Conservation (phyloP, 139 green algal genomes). For the Zygnema cylindricum region DNA sequence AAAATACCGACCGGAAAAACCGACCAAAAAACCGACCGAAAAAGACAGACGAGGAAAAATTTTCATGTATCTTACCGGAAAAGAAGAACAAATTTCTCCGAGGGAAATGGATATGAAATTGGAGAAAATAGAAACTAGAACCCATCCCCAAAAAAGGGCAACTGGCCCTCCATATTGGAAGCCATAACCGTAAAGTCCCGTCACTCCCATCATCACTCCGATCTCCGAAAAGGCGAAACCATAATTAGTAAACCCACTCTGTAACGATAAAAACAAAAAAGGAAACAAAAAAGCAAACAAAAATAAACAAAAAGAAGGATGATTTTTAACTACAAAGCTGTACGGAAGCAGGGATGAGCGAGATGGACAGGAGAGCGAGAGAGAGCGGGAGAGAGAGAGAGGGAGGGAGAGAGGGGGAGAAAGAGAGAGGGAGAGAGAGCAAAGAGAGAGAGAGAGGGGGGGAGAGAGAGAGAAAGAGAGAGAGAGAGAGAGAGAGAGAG, state of each 20-base stretch:
- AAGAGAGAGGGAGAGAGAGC: conserved; percentile 3
- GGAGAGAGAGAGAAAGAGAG: background rate
- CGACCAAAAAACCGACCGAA: too few species aligned
- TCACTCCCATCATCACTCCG: too few species aligned
- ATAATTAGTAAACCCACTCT: too few species aligned
- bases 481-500: background rate
- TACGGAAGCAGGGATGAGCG: too few species aligned
- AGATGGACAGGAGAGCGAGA: too few species aligned
- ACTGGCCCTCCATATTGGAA: conserved; percentile 65
- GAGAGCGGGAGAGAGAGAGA: background rate
- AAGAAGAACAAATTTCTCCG: conserved; percentile 65
- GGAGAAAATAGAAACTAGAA: conserved; percentile 50
- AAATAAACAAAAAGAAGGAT: too few species aligned
- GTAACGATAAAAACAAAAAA: too few species aligned
- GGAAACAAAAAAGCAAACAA: too few species aligned
- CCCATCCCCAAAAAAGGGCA: conserved; percentile 67
- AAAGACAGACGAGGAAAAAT: background rate
- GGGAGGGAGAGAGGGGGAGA: conserved; percentile 19
- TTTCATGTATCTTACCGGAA: conserved; percentile 35
- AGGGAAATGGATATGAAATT: conserved; percentile 62
- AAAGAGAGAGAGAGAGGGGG: conserved; percentile 1
- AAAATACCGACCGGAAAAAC: too few species aligned
- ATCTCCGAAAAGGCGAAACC: too few species aligned
- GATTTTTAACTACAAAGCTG: too few species aligned
- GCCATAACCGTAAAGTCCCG: background rate